These are phyloP conservation scores for Musa beccarii DNA, from an alignment of 176 grass and related monocot species.

Conservation along the genomic window DNA sequence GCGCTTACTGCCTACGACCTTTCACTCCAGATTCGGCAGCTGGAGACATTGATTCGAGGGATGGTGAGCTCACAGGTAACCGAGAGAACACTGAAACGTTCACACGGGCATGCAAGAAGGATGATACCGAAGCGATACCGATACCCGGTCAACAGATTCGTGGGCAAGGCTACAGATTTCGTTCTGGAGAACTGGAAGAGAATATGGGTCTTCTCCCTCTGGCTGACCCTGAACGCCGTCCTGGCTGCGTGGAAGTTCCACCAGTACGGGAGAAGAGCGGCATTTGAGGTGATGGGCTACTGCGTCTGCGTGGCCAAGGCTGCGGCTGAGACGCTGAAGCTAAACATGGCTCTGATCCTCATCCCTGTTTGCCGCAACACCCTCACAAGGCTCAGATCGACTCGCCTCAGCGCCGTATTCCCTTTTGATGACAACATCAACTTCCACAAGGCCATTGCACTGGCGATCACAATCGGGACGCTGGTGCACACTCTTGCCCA, in stretches of 20 bases:
- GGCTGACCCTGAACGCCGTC: conserved; percentile 47
- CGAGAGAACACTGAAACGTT: conserved; percentile 53
- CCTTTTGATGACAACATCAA: conserved; percentile 99
- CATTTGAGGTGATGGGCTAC: conserved; percentile 93
- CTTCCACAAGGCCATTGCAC: conserved; percentile 91
- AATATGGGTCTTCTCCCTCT: conserved; percentile 75
- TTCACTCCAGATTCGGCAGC: conserved; percentile 75
- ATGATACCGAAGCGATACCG: conserved; percentile 89
- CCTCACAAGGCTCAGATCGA: conserved; percentile 78
- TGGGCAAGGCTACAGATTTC: conserved; percentile 63
- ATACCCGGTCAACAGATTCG: conserved; percentile 46
- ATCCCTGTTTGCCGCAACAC: conserved; percentile 97
- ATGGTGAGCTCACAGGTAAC: conserved; percentile 74
- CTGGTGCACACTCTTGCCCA: conserved; percentile 62
- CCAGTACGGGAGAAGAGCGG: conserved; percentile 51
- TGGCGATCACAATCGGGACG: conserved; percentile 52
- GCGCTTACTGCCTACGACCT: no score
- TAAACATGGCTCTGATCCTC: conserved; percentile 98
- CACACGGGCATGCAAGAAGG: conserved; percentile 68
- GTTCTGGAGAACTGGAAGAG: conserved; percentile 92
- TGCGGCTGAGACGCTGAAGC: conserved; percentile 82
- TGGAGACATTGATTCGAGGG: conserved; percentile 79
- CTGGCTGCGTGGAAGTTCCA: conserved; percentile 79
- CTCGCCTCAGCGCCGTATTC: conserved; percentile 46
- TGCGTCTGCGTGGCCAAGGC: conserved; percentile 93